Base-by-base conservation (phyloP, 768 basidiomycete genomes). In the Lactifluus pinguis region DNA sequence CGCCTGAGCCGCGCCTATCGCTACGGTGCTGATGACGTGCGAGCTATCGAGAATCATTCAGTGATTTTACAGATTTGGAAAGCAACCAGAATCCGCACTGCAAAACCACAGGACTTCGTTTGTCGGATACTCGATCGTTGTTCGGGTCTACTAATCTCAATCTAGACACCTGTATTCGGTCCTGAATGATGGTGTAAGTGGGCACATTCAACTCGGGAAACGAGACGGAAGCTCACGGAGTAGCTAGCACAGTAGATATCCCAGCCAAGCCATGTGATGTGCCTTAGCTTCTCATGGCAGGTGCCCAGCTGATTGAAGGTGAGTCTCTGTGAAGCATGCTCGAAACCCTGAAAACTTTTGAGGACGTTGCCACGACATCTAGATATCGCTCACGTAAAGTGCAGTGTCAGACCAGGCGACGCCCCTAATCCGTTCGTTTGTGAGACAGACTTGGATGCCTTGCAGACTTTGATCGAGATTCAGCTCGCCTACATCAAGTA, bases 401-500 rank as follows among this genome's bases (percentile, higher is more conserved):
- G 69, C 68, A 14, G 65, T 51, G 19, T 50, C 62, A 4, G 68
- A 69, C 66, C 67, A 68, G 14, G 53, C 63, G 19, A 56, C 50
- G 0, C 65, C 63, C 34, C 65, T 57, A 3, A 65, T 74, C 72
- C 5, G 78, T 78, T 45, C 79, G 53, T 44, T 66, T 41, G 67
- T 62, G 47, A 65, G 57, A 52, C 69, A 68, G 34, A 69, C 66
- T 47, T 69, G 67, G 38, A 75, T 53, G 21, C 71, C 72, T 25
- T 68, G 52, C 9, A 75, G 52, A 10, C 68, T 49, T 29, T 68
- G 70, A 8, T 68, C 67, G 15, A 70, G 52, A 19, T 70, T 57
- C 19, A 79, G 15, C 19, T 70, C 65, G 4, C 78, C 80, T 10
- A 74, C 55, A 50, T 73, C 70, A 8, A 65, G 45, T 14, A 70